Base-by-base conservation (phyloP, 1,284 basidiomycete genomes). In the Rhodotorula sp. region DNA sequence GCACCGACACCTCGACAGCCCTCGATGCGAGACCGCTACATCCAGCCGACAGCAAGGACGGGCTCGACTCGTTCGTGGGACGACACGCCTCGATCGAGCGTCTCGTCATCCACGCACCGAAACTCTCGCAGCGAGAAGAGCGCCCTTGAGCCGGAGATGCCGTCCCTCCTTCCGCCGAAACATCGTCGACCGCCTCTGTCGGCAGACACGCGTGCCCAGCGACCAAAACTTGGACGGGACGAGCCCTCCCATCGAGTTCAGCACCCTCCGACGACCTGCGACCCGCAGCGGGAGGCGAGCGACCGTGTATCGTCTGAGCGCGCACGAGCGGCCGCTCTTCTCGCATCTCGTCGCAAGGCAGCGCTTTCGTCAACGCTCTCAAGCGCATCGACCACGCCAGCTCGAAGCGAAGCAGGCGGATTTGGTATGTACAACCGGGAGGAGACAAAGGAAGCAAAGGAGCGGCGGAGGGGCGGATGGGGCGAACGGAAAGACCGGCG, bases 371-470 rank as follows among this genome's bases (percentile, higher is more conserved):
- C 56, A 0, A 51, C 57, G 4, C 34, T 40, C 5, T 53, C 58
- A 22, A 65, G 10, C 10, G 58, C 9, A 20, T 54, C 31, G 53
- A 58, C 59, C 16, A 59, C 50, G 26, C 58, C 63, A 47, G 56
- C 65, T 57, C 59, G 60, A 59, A 72, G 64, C 26, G 64, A 66
- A 10, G 46, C n/a, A 9, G 60, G 67, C 5, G 69, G 69, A n/a
- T 68, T 52, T 48, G 69, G 67, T 10, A 64, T 69, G 65, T 74
- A 64, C 26, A 72, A 74, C 26, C 37, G 62, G 8, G 61, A 70
- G 47, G 73, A 65, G 40, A 62, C 64, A 6, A 40, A 54, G 44
- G 61, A 34, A 47, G 70, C 73, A 20, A 46, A 46, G 34, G 64
- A 60, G 46, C 47, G 55, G 57, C 24, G 62, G 48, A 40, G 58